A percentile compares a stretch with the other conserved stretches of the same genome.
These are phyloP conservation scores for Phoma sp. DNA, from an alignment of 2,329 filamentous ascomycete species.

Conservation along the genomic window DNA sequence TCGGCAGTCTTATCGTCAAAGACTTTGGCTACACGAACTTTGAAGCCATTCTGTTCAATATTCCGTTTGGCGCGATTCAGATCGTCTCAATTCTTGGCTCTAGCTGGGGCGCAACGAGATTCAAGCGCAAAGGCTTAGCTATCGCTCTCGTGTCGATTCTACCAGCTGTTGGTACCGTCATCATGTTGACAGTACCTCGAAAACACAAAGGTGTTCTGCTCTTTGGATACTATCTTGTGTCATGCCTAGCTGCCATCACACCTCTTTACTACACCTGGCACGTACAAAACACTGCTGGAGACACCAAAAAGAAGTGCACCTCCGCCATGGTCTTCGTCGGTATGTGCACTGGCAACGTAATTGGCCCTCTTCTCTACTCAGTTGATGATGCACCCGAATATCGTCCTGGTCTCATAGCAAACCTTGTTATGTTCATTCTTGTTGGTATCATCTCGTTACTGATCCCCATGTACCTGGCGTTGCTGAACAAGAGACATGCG, in stretches of 20 bases:
- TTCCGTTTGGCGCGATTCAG: slow-evolving; percentile 64
- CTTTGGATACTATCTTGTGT: slow-evolving; percentile 61
- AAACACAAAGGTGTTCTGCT: slow-evolving; percentile 58
- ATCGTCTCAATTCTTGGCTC: slow-evolving; percentile 58
- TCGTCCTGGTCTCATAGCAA: slow-evolving; percentile 44
- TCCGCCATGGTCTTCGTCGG: slow-evolving; percentile 47
- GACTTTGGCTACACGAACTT: slow-evolving; percentile 65
- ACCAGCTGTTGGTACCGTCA: slow-evolving; percentile 59
- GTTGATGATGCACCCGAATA: slow-evolving; percentile 45
- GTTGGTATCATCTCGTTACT: slow-evolving; percentile 39
- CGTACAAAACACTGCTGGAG: slow-evolving; percentile 48
- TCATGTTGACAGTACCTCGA: slow-evolving; percentile 59
- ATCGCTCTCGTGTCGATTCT: slow-evolving; percentile 60
- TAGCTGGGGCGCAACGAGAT: slow-evolving; percentile 61
- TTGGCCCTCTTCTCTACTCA: slow-evolving; percentile 48
- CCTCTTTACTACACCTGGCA: slow-evolving; percentile 49
- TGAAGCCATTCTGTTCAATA: slow-evolving; percentile 64
- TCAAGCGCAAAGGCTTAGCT: slow-evolving; percentile 59
- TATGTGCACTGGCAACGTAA: slow-evolving; percentile 49
- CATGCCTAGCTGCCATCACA: slow-evolving; percentile 45
- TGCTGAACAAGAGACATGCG: slow-evolving; percentile 42
- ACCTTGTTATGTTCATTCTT: slow-evolving; percentile 45
- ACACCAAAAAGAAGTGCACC: slow-evolving; percentile 52
- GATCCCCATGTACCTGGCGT: slow-evolving; percentile 41
- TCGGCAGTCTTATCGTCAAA: slow-evolving; percentile 64